A percentile compares a stretch with the other conserved stretches of the same genome.
phyloP scores from a whole-genome alignment of 225 moss, liverwort and hornwort species.

The Straminergon stramineum region DNA sequence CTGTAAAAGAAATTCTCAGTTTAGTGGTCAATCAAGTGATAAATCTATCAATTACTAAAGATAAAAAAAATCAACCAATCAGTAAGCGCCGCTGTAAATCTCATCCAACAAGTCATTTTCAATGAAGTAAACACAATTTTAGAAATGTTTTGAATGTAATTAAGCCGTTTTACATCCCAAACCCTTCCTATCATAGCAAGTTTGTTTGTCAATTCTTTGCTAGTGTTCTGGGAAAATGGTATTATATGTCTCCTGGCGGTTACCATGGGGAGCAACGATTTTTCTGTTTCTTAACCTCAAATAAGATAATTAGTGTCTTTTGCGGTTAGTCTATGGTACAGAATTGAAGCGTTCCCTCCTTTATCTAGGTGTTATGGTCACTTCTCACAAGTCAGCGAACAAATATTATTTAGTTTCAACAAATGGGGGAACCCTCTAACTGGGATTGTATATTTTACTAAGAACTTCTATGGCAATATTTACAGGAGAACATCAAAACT shows the following conservation, averaged over 20 bases:
- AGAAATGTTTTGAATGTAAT: neutral
- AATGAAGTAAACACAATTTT: neutral
- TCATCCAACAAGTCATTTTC: neutral
- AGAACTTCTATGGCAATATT: neutral
- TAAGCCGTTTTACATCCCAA: neutral
- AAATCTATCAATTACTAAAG: neutral
- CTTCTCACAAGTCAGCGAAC: neutral
- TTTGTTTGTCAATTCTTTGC: neutral
- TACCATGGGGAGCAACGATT: neutral
- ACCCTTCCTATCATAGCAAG: neutral
- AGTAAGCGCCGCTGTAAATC: neutral
- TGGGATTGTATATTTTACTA: neutral
- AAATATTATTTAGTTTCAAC: neutral
- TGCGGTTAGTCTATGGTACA: neutral
- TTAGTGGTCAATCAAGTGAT: neutral
- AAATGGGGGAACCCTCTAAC: neutral
- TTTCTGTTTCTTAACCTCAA: neutral
- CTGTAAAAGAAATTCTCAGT: neutral
- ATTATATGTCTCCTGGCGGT: neutral
- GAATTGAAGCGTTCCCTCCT: neutral
- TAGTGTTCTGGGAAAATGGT: neutral
- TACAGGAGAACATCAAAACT: conserved; percentile 75
- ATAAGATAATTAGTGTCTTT: neutral
- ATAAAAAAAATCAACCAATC: neutral
- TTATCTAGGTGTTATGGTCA: neutral